Conservation (phyloP, 2,329 filamentous ascomycete species). For the Ascochyta fabae region DNA sequence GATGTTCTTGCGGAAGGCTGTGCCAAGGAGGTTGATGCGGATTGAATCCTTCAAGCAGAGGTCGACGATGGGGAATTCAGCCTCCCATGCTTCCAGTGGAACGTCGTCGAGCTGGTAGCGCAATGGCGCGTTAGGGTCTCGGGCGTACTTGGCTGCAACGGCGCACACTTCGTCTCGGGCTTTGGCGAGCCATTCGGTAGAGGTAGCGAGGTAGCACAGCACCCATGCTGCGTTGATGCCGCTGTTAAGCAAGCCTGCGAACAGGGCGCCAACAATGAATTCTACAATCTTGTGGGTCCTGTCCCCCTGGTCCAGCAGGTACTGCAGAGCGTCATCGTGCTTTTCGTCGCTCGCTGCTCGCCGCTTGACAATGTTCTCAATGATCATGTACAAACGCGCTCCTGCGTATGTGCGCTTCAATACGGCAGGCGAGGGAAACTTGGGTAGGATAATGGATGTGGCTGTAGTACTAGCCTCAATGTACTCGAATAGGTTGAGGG, state of each 20-base stretch:
- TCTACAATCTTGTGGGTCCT: slow-evolving; percentile 52
- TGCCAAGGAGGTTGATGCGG: slow-evolving; percentile 57
- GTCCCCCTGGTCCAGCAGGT: slow-evolving; percentile 60
- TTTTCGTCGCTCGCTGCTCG: slow-evolving; percentile 52
- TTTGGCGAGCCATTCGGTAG: slow-evolving; percentile 54
- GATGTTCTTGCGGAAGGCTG: slow-evolving; percentile 60
- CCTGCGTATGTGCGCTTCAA: slow-evolving; percentile 55
- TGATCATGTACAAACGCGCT: slow-evolving; percentile 56
- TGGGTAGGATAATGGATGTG: slow-evolving; percentile 60
- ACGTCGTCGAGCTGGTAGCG: slow-evolving; percentile 52
- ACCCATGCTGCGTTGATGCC: slow-evolving; percentile 63
- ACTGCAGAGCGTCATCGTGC: slow-evolving; percentile 61
- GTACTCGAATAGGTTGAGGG: slow-evolving; percentile 55
- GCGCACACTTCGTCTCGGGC: slow-evolving; percentile 57
- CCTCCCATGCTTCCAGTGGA: slow-evolving; percentile 62
- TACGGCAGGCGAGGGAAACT: slow-evolving; percentile 56
- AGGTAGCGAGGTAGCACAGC: slow-evolving; percentile 39
- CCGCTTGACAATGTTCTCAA: slow-evolving; percentile 57
- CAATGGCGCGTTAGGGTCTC: slow-evolving; percentile 43
- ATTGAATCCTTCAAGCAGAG: slow-evolving; percentile 62
- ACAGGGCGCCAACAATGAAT: slow-evolving; percentile 62
- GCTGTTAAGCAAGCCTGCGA: slow-evolving; percentile 64
- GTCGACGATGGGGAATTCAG: slow-evolving; percentile 61
- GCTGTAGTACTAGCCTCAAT: slow-evolving; percentile 56
- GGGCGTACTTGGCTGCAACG: slow-evolving; percentile 54